A percentile compares a stretch with the other conserved stretches of the same genome.
Conservation (phyloP, 2,329 filamentous ascomycete genomes). For the Biscogniauxia marginata region DNA sequence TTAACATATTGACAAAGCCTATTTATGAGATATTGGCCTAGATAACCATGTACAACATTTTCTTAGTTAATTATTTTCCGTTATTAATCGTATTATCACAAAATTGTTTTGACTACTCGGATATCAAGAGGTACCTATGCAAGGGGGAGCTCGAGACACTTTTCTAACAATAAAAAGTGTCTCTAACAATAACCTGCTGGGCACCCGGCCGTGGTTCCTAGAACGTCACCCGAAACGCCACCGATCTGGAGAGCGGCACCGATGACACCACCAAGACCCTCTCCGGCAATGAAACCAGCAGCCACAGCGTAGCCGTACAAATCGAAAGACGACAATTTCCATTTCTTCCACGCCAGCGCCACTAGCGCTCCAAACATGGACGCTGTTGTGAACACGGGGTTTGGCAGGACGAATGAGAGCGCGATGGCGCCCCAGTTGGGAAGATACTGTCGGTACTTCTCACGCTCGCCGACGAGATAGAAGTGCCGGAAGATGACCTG, state of each 20-base stretch:
- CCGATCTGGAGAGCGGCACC: conserved; percentile 42
- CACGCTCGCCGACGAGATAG: conserved; percentile 50
- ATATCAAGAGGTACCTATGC: too few species aligned
- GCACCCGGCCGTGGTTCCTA: conserved; percentile 34
- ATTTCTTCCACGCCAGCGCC: conserved; percentile 54
- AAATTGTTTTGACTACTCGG: too few species aligned
- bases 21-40: too few species aligned
- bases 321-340: conserved; percentile 51
- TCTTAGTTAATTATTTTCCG: too few species aligned
- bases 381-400: conserved; percentile 57
- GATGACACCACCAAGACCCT: conserved; percentile 62
- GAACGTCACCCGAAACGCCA: conserved; percentile 33
- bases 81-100: too few species aligned
- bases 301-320: conserved; percentile 59
- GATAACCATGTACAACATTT: too few species aligned
- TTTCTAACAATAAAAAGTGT: background rate
- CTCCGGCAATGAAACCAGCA: conserved; percentile 60
- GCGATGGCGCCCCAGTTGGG: conserved; percentile 64
- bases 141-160: too few species aligned
- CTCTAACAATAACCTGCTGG: conserved; percentile 29
- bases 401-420: conserved; percentile 57
- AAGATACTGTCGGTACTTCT: conserved; percentile 54
- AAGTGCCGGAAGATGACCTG: conserved; percentile 56
- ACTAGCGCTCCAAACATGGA: conserved; percentile 55
- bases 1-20: too few species aligned